Base-by-base conservation (phyloP, 495 filamentous ascomycete genomes). In the Penicillium waksmanii region DNA sequence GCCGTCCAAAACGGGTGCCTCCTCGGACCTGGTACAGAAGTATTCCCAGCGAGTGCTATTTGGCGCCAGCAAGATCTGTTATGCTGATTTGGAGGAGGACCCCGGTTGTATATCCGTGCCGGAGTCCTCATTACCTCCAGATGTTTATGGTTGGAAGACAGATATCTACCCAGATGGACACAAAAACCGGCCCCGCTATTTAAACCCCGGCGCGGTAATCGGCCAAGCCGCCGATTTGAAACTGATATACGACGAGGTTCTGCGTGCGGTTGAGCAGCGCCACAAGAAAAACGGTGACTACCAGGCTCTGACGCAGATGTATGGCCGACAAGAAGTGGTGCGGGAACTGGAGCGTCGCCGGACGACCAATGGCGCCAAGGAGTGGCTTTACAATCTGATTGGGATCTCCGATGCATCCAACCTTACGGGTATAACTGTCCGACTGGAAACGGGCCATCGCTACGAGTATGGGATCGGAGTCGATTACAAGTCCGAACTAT, bases 21-120 rank as follows among this genome's bases (percentile, higher is more conserved):
- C 64, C 3, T 54, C 71, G 1, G 70, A 77, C 40, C 61, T 60
- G 21, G 68, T 82, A 18, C 78, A 74, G 48, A 82, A 77, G 53
- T 87, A 82, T 52, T 76, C 74, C 0, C 83, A 87, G 59, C 79
- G 77, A 7, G 80, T 88, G 13, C 56, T 89, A 2, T 89, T 87
- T 60, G 83, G 78, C 34, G 83, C 85, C 13, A 78, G 83, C 66
- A 89, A 88, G 70, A 63, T 73, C 18, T 88, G 86, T 56, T 80
- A 75, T 52, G 73, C 75, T 2, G 77, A 75, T 27, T 59, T 81
- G 19, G 57, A 66, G 5, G 63, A 69, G 7, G 76, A 83, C 51
- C 71, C 82, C 11, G 82, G 83, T 4, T 88, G 85, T 57, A 75
- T 69, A 38, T 74, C 80, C 23, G 77, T 85, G 0, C 86, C 87